Evolutionary conservation across 129 eudicot species (phyloP).

Genomic region (Centaurea solstitialis): DNA sequence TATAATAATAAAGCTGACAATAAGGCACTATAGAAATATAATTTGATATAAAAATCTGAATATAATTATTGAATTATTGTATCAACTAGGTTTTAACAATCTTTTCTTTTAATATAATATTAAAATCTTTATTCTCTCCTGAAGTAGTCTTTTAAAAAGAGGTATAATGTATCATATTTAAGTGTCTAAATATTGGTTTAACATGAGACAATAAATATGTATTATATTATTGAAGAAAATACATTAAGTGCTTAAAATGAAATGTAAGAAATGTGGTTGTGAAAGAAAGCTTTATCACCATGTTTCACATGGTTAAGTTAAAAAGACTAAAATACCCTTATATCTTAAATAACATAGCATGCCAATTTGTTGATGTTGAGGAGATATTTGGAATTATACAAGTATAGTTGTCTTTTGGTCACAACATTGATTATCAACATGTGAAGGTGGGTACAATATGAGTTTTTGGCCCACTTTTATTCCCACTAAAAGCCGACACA

Average conservation of each 20-base stretch:
- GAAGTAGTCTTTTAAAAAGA: too few relatives aligned
- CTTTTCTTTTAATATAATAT: too few relatives aligned
- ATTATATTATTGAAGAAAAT: too few relatives aligned
- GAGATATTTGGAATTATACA: not conserved
- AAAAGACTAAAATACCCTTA: not conserved
- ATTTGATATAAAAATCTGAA: too few relatives aligned
- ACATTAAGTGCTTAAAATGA: not conserved
- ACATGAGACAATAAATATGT: too few relatives aligned
- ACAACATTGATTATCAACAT: constrained; percentile 20
- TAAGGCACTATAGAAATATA: too few relatives aligned
- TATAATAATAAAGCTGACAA: too few relatives aligned
- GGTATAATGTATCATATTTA: too few relatives aligned
- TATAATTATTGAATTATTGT: too few relatives aligned
- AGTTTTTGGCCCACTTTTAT: constrained; percentile 17
- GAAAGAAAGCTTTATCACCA: constrained; percentile 2
- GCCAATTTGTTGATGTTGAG: not conserved
- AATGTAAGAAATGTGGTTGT: constrained; percentile 5
- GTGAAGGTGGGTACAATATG: constrained; percentile 20
- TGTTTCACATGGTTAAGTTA: not conserved
- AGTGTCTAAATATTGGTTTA: too few relatives aligned
- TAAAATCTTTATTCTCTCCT: too few relatives aligned
- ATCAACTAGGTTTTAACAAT: too few relatives aligned
- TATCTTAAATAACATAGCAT: not conserved
- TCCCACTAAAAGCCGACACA: constrained; percentile 24
- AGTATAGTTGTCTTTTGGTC: constrained; percentile 3